These are phyloP conservation scores for Nematodospora anomalae DNA, from an alignment of 1,139 yeast species.

Conservation along the genomic window DNA sequence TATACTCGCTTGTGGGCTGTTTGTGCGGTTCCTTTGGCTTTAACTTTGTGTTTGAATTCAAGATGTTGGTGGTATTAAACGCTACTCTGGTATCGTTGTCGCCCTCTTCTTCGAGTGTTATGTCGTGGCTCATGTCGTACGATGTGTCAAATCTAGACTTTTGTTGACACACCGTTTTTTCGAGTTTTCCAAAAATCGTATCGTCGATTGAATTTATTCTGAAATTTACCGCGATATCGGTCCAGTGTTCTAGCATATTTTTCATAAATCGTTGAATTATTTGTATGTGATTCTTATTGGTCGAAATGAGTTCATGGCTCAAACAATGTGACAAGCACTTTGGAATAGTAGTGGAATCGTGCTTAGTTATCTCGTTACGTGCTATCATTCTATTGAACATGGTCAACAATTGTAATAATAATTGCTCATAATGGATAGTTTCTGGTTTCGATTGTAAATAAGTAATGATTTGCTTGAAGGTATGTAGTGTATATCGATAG, in stretches of 20 bases:
- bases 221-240: conserved; percentile 17
- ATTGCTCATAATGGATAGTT: conserved; percentile 19
- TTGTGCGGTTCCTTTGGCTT: conserved; percentile 10
- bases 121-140: conserved; percentile 32
- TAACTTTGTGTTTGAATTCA: conserved; percentile 14
- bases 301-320: conserved; percentile 50
- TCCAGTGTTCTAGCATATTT: conserved; percentile 51
- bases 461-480: conserved; percentile 22
- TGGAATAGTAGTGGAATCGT: conserved; percentile 45
- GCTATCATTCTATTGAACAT: conserved; percentile 36
- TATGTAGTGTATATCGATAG: conserved; percentile 35
- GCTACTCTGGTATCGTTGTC: conserved; percentile 19
- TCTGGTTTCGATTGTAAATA: conserved; percentile 11
- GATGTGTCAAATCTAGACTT: conserved; percentile 22
- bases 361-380: conserved; percentile 39
- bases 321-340: conserved; percentile 52
- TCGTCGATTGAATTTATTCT: conserved; percentile 22
- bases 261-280: conserved; percentile 52
- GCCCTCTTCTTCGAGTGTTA: conserved; percentile 26
- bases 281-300: conserved; percentile 47
- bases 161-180: conserved; percentile 4
- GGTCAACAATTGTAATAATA: conserved; percentile 44
- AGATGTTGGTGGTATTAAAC: conserved; percentile 19
- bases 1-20: background rate
- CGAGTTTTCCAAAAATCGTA: conserved; percentile 20